Evolutionary conservation across 441 rosid species (phyloP).

Genomic region (Brassica balearica): DNA sequence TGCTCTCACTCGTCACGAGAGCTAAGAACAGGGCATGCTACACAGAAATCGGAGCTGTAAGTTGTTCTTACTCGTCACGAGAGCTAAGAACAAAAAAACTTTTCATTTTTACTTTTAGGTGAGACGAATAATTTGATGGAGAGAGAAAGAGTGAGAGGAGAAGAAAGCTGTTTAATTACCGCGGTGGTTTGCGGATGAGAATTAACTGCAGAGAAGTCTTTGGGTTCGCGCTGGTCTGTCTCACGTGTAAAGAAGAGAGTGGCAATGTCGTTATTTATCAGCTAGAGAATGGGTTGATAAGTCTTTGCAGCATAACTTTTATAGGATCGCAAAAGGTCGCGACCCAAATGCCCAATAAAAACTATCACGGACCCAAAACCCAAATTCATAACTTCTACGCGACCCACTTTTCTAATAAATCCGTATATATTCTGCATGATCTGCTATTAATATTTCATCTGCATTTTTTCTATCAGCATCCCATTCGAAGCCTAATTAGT

Average conservation of each 20-base stretch:
- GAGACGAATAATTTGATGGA: neutral
- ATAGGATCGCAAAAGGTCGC: too few relatives aligned
- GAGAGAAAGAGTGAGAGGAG: neutral
- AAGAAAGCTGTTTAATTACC: neutral
- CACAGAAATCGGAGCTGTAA: neutral
- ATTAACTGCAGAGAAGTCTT: too few relatives aligned
- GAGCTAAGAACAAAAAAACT: neutral
- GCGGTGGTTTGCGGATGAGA: neutral
- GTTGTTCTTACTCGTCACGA: too few relatives aligned
- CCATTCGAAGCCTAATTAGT: too few relatives aligned
- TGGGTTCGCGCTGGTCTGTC: neutral
- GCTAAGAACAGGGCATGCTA: neutral
- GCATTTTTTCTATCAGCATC: too few relatives aligned
- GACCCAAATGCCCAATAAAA: too few relatives aligned
- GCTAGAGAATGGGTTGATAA: neutral
- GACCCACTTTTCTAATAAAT: too few relatives aligned
- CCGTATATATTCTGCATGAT: too few relatives aligned
- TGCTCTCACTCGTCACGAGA: neutral
- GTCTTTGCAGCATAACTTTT: neutral
- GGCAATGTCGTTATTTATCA: neutral
- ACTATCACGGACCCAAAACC: too few relatives aligned
- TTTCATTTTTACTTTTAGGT: neutral
- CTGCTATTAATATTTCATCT: too few relatives aligned
- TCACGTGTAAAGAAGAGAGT: neutral
- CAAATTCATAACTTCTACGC: too few relatives aligned